Evolutionary conservation across 169 alveolate species (phyloP), one percentile per base, ranked within the genome.

Genomic region (Plasmodium knowlesi): DNA sequence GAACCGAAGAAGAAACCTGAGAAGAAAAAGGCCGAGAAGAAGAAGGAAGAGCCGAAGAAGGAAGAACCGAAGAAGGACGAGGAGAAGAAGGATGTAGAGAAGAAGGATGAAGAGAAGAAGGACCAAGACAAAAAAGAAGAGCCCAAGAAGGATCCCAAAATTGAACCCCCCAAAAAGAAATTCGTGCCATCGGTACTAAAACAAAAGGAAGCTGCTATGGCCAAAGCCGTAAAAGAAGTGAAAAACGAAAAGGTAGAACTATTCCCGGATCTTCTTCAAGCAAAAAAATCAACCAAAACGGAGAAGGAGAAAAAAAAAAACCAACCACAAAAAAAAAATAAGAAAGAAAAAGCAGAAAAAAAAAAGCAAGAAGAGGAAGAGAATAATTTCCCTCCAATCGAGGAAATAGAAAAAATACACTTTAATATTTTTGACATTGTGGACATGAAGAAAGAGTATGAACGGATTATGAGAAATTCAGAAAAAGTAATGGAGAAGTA

Each of bases 231-330:
- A 8, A 53, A 41, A 43, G 78, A 84, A 50, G 78, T 71, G 39
- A 81, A 84, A 30, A 67, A 71, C 19, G 79, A 54, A 57, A 70
- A 67, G 28, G 93, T 76, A 28, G 95, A 90, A 28, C 19, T 81
- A 5, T 90, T 90, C 57, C 95, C 95, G 22, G 84, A 90, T 53
- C 74, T 90, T 22, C 37, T 90, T 19, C 90, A 90, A 37, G 46
- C 95, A 25, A 90, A 79, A 81, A 90, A 90, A 46, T 16, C 91
- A 12, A 70, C 41, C 37, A 90, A 90, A 81, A 43, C 32, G 10
- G 95, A 90, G 73, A 90, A 90, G 46, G 94, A 88, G 30, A 79
- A 88, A 34, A 90, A 90, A 70, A 90, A 90, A 90, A 90, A 67
- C 37, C 78, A 25, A 32, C 50, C 92, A 8, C 85, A 39, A 32